Evolutionary conservation across 2,329 filamentous ascomycete species (phyloP).

Genomic region (Capronia coronata): DNA sequence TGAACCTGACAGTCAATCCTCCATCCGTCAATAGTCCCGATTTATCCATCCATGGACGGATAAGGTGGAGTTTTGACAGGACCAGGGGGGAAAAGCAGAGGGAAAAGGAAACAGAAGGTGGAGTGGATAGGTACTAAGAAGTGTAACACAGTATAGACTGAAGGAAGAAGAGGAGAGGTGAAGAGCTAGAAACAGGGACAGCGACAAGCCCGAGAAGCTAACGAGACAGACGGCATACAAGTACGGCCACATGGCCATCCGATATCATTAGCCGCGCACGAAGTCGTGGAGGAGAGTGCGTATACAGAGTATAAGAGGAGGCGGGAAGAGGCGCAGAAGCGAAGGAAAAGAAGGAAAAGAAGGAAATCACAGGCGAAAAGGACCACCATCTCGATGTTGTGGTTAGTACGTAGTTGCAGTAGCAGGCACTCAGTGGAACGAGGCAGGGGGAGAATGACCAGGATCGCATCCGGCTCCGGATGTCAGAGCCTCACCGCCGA

Average conservation of each 20-base stretch:
- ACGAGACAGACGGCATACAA: not conserved
- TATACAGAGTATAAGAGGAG: no score
- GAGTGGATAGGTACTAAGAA: not conserved
- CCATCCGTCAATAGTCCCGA: not conserved
- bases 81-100: not conserved
- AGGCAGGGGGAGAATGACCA: not conserved
- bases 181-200: not conserved
- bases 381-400: not conserved
- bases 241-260: no score
- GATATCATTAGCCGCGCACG: no score
- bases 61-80: not conserved
- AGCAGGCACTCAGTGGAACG: not conserved
- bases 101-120: not conserved
- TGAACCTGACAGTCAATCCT: not conserved
- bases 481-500: not conserved
- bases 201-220: not conserved
- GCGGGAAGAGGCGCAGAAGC: no score
- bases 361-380: not conserved
- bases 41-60: not conserved
- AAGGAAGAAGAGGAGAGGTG: not conserved
- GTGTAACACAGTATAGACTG: no score
- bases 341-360: not conserved
- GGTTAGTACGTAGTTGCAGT: no score
- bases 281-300: no score
- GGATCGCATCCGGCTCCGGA: not conserved